Evolutionary conservation across 2,329 filamentous ascomycete species (phyloP).

Genomic region (Tolypocladium pustulatum): DNA sequence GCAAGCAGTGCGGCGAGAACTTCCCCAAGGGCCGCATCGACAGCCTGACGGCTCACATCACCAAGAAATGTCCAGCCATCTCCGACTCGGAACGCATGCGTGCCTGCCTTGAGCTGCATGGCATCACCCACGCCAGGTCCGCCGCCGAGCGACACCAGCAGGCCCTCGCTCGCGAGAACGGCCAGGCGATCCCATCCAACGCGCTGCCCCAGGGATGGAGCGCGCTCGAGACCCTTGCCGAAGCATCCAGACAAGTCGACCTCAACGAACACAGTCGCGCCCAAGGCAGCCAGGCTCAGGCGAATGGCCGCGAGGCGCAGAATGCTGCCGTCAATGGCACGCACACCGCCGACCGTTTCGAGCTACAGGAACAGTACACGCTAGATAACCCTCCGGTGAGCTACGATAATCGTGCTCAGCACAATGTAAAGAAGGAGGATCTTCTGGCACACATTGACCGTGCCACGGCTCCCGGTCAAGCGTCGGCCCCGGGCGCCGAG

Average conservation of each 20-base stretch:
- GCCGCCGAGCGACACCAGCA: constrained; percentile 19
- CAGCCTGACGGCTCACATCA: constrained; percentile 68
- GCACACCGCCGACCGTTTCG: constrained; percentile 29
- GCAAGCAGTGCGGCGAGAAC: constrained; percentile 77
- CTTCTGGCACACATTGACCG: neutral
- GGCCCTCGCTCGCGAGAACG: constrained; percentile 16
- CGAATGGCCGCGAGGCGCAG: constrained; percentile 24
- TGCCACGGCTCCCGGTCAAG: constrained; percentile 9
- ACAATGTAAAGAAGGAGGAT: constrained; percentile 13
- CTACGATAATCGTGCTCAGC: constrained; percentile 28
- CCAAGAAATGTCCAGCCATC: constrained; percentile 78
- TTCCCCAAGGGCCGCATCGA: constrained; percentile 87
- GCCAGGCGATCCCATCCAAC: constrained; percentile 13
- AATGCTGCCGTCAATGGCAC: constrained; percentile 11
- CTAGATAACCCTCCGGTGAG: constrained; percentile 43
- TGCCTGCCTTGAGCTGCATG: constrained; percentile 62
- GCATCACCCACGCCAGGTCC: constrained; percentile 44
- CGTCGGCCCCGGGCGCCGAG: constrained; percentile 18
- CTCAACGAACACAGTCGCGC: constrained; percentile 49
- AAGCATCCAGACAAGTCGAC: constrained; percentile 75
- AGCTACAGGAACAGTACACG: constrained; percentile 49
- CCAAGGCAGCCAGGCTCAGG: constrained; percentile 3
- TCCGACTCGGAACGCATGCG: constrained; percentile 64
- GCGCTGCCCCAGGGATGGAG: constrained; percentile 56
- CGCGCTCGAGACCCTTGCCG: constrained; percentile 75